Base-by-base conservation (phyloP, 129 eudicot genomes). In the Chrysanthemum lavandulifolium region DNA sequence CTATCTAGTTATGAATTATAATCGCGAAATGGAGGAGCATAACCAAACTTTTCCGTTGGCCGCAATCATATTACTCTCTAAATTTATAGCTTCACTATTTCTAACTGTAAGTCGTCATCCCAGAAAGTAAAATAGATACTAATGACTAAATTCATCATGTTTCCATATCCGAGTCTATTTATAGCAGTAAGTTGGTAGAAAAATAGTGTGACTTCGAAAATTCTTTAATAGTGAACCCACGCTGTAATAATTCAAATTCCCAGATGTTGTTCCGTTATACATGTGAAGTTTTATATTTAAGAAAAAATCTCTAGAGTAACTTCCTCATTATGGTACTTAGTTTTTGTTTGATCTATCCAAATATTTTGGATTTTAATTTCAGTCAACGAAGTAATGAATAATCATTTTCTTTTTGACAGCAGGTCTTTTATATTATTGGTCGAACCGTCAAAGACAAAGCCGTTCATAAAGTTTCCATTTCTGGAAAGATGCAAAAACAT, bases 401-500 rank as follows among this genome's bases (percentile, higher is more conserved):
- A 21, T 59, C 57, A 3, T 72, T 59, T 43, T 15, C 31, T 57
- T 62, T 25, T 7, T 15, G 6, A 10, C 52, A 73, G 45, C 52
- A 33, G 33, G 31, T 61, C 13, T 1, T 73, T 31, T 49, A 31
- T 29, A 73, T 36, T 62, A 31, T 16, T 62, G 53, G 53, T n/a
- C 4, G 31, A 29, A 29, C 31, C 31, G 0, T 29, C 31, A 19
- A 62, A 31, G 64, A 27, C 40, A 62, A 21, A 74, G 49, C 72
- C 5, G 29, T 59, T 40, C 27, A 76, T 68, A 74, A 57, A 48
- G 27, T 51, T 56, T 73, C 68, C 45, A 47, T 16, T 19, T 43
- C 45, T 69, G 65, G 50, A 61, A 75, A 57, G 63, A 75, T 56
- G 84, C 55, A 33, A 59, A 73, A 13, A 18, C 61, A 47, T 21